Percentiles rank a stretch among this genome's conserved stretches.
Evolutionary conservation across 345 rosid genomes (phyloP).

Genomic region (Moricandia arvensis): DNA sequence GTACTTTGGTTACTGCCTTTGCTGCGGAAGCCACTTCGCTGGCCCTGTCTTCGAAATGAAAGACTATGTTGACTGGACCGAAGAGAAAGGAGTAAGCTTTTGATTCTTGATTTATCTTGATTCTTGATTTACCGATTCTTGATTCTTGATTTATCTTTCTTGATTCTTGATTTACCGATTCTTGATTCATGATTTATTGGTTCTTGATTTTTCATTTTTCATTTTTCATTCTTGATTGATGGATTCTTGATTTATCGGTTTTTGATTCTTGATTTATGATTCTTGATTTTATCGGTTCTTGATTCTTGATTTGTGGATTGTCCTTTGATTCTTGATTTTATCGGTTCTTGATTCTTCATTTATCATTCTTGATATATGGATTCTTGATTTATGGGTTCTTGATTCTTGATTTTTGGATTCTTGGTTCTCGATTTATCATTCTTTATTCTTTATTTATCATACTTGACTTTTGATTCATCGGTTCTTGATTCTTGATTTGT

Average conservation of each 20-base stretch:
- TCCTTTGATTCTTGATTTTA: neutral
- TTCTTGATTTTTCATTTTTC: no score
- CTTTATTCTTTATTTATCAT: no score
- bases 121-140: no score
- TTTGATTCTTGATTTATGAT: neutral
- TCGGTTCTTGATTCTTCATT: neutral
- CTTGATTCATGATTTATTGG: no score
- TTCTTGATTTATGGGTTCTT: neutral
- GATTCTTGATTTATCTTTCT: no score
- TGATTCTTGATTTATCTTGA: no score
- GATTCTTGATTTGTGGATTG: no score
- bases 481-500: neutral
- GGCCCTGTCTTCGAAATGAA: conserved; percentile 97
- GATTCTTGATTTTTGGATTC: neutral
- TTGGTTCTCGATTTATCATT: no score
- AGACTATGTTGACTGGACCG: conserved; percentile 95
- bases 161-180: neutral
- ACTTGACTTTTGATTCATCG: neutral
- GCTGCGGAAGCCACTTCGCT: conserved; percentile 95
- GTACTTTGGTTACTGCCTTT: conserved; percentile 86
- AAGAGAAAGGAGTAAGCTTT: conserved; percentile 70
- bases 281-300: no score
- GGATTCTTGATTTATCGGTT: neutral
- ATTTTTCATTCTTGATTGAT: neutral
- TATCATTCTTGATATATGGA: neutral